Percentiles rank a stretch among this genome's conserved stretches.
Evolutionary conservation across 805 yeast species (phyloP).

Genomic region (Scheffersomyces ergatensis): DNA sequence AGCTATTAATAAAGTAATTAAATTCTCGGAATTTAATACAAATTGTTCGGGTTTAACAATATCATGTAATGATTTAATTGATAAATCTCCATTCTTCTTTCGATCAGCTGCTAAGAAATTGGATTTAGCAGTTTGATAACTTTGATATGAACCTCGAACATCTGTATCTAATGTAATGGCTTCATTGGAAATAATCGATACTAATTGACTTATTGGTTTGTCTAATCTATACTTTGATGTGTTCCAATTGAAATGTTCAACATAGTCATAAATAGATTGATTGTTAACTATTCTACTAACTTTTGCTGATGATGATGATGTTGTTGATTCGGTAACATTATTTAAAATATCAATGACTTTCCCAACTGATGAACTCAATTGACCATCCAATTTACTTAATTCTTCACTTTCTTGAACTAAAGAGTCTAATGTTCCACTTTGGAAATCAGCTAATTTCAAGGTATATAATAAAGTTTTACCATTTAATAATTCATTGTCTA

Average conservation of each 20-base stretch:
- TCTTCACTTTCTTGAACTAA: slow-evolving; percentile 91
- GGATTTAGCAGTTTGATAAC: slow-evolving; percentile 79
- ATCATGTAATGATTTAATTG: slow-evolving; percentile 87
- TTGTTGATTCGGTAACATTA: slow-evolving; percentile 28
- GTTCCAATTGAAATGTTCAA: slow-evolving; percentile 85
- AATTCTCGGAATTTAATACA: slow-evolving; percentile 80
- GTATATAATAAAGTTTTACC: slow-evolving; percentile 59
- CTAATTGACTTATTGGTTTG: slow-evolving; percentile 74
- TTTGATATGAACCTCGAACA: slow-evolving; percentile 70
- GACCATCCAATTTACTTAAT: slow-evolving; percentile 75
- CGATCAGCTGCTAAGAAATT: slow-evolving; percentile 86
- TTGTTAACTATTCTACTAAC: slow-evolving; percentile 40
- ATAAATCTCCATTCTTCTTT: slow-evolving; percentile 88
- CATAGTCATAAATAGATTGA: slow-evolving; percentile 55
- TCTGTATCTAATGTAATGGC: slow-evolving; percentile 83
- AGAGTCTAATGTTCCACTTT: slow-evolving; percentile 92
- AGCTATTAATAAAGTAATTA: slow-evolving; percentile 82
- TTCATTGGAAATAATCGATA: slow-evolving; percentile 67
- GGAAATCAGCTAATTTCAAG: slow-evolving; percentile 76
- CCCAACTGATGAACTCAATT: slow-evolving; percentile 62
- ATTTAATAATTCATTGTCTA: slow-evolving; percentile 52
- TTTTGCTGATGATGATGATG: slow-evolving; percentile 3
- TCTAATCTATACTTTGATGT: slow-evolving; percentile 82
- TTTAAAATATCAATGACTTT: slow-evolving; percentile 76
- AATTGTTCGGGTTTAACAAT: slow-evolving; percentile 81